These are phyloP conservation scores for Tricholoma saponaceum DNA, from an alignment of 768 basidiomycete genomes.

Conservation along the genomic window DNA sequence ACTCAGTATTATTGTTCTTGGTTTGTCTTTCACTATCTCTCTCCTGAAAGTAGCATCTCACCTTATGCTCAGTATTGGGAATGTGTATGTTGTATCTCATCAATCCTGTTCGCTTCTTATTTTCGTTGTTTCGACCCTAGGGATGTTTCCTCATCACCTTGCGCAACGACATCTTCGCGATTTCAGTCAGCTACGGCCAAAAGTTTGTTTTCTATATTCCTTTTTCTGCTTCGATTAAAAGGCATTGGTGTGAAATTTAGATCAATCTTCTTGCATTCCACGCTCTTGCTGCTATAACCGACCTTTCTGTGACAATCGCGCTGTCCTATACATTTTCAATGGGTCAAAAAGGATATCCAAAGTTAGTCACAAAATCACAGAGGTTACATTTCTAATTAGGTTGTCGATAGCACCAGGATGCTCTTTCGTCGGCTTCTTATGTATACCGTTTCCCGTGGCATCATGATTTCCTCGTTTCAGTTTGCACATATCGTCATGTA, in stretches of 20 bases:
- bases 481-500: constrained; percentile 4
- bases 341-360: background rate
- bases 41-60: background rate
- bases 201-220: background rate
- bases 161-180: background rate
- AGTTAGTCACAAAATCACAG: background rate
- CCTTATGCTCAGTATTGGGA: background rate
- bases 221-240: background rate
- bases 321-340: background rate
- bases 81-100: background rate
- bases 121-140: background rate
- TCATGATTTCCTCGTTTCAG: background rate
- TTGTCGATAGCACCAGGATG: background rate
- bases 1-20: background rate
- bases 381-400: background rate
- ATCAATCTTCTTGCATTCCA: background rate
- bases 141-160: background rate
- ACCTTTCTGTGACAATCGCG: constrained; percentile 1
- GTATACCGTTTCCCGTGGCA: constrained; percentile 1
- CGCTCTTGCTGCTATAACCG: background rate
- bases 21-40: background rate
- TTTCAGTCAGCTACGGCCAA: background rate
- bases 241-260: background rate
- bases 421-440: background rate
- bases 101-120: background rate